Evolutionary conservation across 2,329 filamentous ascomycete genomes (phyloP), one percentile per base, ranked within the genome.

Genomic region (Aspergillus ochraceoroseus): DNA sequence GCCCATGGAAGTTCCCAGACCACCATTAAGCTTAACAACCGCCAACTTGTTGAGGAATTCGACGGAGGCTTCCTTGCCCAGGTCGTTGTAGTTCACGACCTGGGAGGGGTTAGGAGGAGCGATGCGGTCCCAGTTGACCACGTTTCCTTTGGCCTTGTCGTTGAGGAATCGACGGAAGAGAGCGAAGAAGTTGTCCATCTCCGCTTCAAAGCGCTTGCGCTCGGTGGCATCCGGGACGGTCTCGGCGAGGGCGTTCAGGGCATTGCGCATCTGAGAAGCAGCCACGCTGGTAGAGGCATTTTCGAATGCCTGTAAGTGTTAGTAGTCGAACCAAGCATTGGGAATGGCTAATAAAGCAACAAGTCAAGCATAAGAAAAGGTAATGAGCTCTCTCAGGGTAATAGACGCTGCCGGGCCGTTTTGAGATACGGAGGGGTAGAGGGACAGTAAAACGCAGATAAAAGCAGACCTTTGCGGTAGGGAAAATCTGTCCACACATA

Each of bases 111-210:
- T 89, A 42, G 92, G 92, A 54, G 92, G 92, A 39, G 86, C 84
- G 67, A 98, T 98, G 62, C 88, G 87, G 52, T 94, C 88, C 92
- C 92, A 98, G 68, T 95, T 87, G 78, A 92, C 80, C 36, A 81
- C 81, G 66, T 92, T 95, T 67, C 90, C 89, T 81, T 96, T 96
- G 63, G 92, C 90, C 77, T 95, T 95, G 75, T 96, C 92, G 66
- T 95, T 95, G 51, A 98, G 76, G 72, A 95, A 98, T 71, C 92
- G 82, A 64, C 92, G 85, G 83, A 98, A 98, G 48, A 98, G 84
- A 47, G 88, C 84, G 66, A 98, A 98, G 78, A 98, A 98, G 82
- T 98, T 98, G 80, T 98, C 92, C 89, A 95, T 96, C 73, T 98
- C 90, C 3, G 89, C 94, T 74, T 96, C 90, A 69, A 96, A 96